phyloP scores from a whole-genome alignment of 2,329 filamentous ascomycete genomes.

The Fusarium caatingaense region DNA sequence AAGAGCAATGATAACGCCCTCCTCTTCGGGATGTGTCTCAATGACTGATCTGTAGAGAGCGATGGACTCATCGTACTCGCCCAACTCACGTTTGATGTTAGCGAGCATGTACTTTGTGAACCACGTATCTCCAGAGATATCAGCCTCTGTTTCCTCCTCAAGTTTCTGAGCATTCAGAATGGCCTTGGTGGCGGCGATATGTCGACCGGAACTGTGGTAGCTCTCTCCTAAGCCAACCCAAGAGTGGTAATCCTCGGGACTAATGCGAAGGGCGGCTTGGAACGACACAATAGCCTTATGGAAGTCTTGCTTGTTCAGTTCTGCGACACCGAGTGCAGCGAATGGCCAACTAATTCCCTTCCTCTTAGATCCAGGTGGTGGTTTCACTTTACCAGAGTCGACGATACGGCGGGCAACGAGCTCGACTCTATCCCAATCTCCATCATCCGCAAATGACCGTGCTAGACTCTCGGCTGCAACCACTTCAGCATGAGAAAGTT shows the following conservation, averaged over 20 bases:
- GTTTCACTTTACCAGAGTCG: constrained; percentile 92
- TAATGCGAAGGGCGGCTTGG: constrained; percentile 85
- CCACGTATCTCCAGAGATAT: constrained; percentile 77
- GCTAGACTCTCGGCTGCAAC: constrained; percentile 89
- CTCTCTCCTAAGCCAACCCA: constrained; percentile 98
- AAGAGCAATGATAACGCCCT: constrained; percentile 87
- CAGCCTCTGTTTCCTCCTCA: constrained; percentile 67
- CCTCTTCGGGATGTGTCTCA: constrained; percentile 74
- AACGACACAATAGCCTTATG: constrained; percentile 90
- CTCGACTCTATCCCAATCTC: constrained; percentile 97
- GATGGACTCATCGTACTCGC: constrained; percentile 88
- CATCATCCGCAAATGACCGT: constrained; percentile 84
- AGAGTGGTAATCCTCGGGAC: constrained; percentile 89
- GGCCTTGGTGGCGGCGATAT: constrained; percentile 92
- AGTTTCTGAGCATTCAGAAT: constrained; percentile 86
- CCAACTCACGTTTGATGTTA: constrained; percentile 91
- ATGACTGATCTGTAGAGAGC: constrained; percentile 80
- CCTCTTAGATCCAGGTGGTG: constrained; percentile 90
- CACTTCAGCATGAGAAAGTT: constrained; percentile 88
- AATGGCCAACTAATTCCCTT: constrained; percentile 97
- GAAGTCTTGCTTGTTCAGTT: constrained; percentile 94
- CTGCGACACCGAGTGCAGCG: constrained; percentile 90
- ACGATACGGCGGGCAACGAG: constrained; percentile 90
- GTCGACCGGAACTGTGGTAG: constrained; percentile 92
- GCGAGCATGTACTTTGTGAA: constrained; percentile 97